These are phyloP conservation scores for Leccinum longicurvipes DNA, from an alignment of 768 basidiomycete species.

Conservation along the genomic window DNA sequence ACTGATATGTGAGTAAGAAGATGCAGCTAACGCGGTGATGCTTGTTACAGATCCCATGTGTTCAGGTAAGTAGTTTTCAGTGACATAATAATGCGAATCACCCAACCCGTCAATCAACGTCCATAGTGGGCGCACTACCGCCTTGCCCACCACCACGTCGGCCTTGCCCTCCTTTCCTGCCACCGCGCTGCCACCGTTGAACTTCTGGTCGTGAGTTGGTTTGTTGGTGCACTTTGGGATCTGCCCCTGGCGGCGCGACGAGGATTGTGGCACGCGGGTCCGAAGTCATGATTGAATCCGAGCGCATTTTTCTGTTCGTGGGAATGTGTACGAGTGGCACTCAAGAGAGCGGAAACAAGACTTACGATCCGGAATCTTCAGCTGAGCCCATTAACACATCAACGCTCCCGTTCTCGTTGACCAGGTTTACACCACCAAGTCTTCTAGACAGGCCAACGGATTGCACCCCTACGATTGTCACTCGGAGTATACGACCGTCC, in stretches of 20 bases:
- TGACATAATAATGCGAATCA: too few relatives aligned
- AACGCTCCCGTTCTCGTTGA: slow-evolving; percentile 35
- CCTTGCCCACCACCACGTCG: slow-evolving; percentile 22
- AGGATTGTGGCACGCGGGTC: slow-evolving; percentile 68
- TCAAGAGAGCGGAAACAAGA: not conserved
- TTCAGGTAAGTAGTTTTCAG: slow-evolving; percentile 11
- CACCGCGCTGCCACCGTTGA: slow-evolving; percentile 29
- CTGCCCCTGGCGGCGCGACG: slow-evolving; percentile 62
- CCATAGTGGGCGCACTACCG: slow-evolving; percentile 21
- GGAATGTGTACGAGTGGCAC: not conserved
- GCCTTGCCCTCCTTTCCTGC: slow-evolving; percentile 21
- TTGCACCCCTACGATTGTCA: slow-evolving; percentile 57
- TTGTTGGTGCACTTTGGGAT: slow-evolving; percentile 50
- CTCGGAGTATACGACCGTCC: slow-evolving; percentile 71
- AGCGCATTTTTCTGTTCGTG: slow-evolving; percentile 74
- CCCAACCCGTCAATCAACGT: slow-evolving; percentile 23
- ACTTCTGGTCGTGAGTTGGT: slow-evolving; percentile 21
- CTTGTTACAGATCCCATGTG: slow-evolving; percentile 11
- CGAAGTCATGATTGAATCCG: slow-evolving; percentile 62
- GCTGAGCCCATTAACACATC: slow-evolving; percentile 55
- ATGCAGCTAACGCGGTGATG: slow-evolving; percentile 16
- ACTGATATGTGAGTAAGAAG: slow-evolving; percentile 23
- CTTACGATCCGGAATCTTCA: slow-evolving; percentile 53
- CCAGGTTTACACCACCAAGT: slow-evolving; percentile 53
- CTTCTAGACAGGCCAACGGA: slow-evolving; percentile 56